Evolutionary conservation across 1,139 yeast species (phyloP).

Genomic region (Diutina ranongensis): DNA sequence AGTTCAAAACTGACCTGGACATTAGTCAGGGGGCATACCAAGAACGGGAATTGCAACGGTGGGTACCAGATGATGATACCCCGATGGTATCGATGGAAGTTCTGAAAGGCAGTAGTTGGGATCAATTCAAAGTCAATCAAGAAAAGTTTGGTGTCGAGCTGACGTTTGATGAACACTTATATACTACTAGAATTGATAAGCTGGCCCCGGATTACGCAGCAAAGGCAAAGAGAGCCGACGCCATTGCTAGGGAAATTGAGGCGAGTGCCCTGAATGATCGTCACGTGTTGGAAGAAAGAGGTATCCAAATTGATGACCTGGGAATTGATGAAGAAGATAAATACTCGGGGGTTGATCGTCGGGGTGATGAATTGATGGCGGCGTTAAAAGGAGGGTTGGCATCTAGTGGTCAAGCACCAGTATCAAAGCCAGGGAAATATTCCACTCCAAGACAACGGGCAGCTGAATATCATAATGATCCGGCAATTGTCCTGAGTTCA

Average conservation of each 20-base stretch:
- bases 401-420: conserved; percentile 8
- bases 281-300: conserved; percentile 90
- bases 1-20: conserved; percentile 76
- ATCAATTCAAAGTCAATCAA: conserved; percentile 86
- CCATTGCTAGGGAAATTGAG: conserved; percentile 76
- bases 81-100: conserved; percentile 34
- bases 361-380: conserved; percentile 58
- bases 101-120: conserved; percentile 42
- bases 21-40: conserved; percentile 33
- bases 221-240: conserved; percentile 60
- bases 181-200: conserved; percentile 76
- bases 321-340: conserved; percentile 94
- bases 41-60: conserved; percentile 68
- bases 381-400: conserved; percentile 17
- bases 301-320: conserved; percentile 61
- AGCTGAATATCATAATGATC: conserved; percentile 58
- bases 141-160: conserved; percentile 82
- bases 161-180: conserved; percentile 77
- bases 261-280: conserved; percentile 46
- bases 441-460: conserved; percentile 60
- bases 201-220: conserved; percentile 62
- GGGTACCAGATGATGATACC: conserved; percentile 62
- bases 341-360: conserved; percentile 71
- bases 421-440: conserved; percentile 24
- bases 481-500: conserved; percentile 59